Percentiles rank a stretch among this genome's conserved stretches.
These are phyloP conservation scores for Fusarium musae DNA, from an alignment of 2,329 filamentous ascomycete species.

Conservation along the genomic window DNA sequence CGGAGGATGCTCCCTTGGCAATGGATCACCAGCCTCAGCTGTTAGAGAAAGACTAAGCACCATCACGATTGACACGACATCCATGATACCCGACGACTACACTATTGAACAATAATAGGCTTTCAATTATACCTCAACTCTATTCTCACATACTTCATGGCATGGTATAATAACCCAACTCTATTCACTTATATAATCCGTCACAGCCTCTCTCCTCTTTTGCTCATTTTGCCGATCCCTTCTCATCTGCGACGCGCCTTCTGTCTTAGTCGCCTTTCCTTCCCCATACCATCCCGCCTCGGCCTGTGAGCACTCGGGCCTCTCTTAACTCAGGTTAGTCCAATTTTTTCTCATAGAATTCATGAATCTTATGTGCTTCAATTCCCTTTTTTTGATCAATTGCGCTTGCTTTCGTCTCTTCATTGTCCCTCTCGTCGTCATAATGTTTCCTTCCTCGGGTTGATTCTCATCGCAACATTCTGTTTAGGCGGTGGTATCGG, in stretches of 20 bases:
- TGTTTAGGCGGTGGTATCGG: conserved; percentile 46
- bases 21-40: conserved; percentile 26
- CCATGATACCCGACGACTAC: conserved; percentile 26
- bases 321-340: conserved; percentile 37
- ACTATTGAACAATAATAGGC: conserved; percentile 17
- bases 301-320: conserved; percentile 33
- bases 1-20: neutral
- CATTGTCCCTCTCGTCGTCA: conserved; percentile 15
- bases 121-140: conserved; percentile 12
- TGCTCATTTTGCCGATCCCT: conserved; percentile 22
- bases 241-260: conserved; percentile 33
- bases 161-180: conserved; percentile 25
- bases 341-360: conserved; percentile 9
- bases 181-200: neutral
- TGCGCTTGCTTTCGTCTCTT: neutral
- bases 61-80: conserved; percentile 30
- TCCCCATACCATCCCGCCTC: conserved; percentile 41
- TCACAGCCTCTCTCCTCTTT: neutral
- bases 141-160: neutral
- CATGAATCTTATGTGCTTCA: conserved; percentile 12
- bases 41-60: conserved; percentile 17
- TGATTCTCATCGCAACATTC: conserved; percentile 47
- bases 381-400: neutral
- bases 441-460: conserved; percentile 40
- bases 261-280: conserved; percentile 36